Base-by-base conservation (phyloP, 2,329 filamentous ascomycete genomes). In the Aureobasidium sp. region DNA sequence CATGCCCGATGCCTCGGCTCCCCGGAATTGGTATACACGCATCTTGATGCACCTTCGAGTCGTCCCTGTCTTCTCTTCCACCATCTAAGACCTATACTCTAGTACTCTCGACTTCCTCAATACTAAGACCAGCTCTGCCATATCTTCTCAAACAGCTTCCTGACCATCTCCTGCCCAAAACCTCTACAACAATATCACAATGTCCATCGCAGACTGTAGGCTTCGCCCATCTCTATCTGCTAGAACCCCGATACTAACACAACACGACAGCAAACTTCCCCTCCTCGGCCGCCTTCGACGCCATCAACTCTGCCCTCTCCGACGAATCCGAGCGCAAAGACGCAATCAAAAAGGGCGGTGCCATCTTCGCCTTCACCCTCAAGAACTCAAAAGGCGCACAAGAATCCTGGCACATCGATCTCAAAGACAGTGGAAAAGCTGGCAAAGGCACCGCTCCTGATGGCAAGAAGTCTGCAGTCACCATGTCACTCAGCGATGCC, bases 321-420 rank as follows among this genome's bases (percentile, higher is more conserved):
- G 85, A 83, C 75, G 86, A 89, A 32, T 82, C 84, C 67, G 89
- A 91, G 71, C 87, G 87, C 78, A 88, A 95, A 79, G 87, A 91
- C 67, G 92, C 93, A 68, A 87, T 97, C 76, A 93, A 95, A 78
- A 86, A 91, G 74, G 93, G 87, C 73, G 88, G 88, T 70, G 91
- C 89, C 64, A 81, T 97, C 75, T 97, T 96, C 75, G 87, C 87
- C 64, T 97, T 99, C 79, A 91, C 85, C 61, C 81, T 99, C 68
- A 97, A 96, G 83, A 99, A 99, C 83, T 77, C 80, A 63, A 82
- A 82, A 27, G 91, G 90, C 70, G 84, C 92, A 75, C 87, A 86
- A 63, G 86, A 90, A 71, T 89, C 85, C 78, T 99, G 94, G 94
- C 85, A 95, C 80, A 90, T 99, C 69, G 94, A 99, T 75, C 85